Evolutionary conservation across 768 basidiomycete genomes (phyloP).

Genomic region (Mycena pura): DNA sequence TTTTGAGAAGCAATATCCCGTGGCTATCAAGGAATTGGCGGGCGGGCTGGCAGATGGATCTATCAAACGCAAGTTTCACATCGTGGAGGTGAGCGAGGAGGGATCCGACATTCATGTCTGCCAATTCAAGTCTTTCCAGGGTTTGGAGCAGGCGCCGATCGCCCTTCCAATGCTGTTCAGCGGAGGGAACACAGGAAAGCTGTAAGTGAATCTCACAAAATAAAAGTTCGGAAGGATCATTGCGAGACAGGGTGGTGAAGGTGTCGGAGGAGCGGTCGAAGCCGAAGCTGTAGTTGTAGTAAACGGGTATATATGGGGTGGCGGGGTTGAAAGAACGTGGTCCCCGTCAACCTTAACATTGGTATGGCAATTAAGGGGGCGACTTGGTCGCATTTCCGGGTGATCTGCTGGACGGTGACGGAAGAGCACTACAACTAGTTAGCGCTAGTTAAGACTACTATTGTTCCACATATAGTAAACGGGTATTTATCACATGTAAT

Average conservation of each 20-base stretch:
- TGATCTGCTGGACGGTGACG: not conserved
- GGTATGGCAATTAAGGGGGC: no score
- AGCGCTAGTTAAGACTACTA: not conserved
- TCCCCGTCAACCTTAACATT: no score
- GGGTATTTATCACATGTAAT: no score
- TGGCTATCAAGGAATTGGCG: constrained; percentile 63
- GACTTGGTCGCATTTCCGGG: no score
- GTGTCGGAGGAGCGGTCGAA: constrained; percentile 53
- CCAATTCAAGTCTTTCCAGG: no score
- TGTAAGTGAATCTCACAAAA: constrained; percentile 58
- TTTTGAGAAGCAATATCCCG: constrained; percentile 65
- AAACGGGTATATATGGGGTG: no score
- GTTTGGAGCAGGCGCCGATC: constrained; percentile 73
- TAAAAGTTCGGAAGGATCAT: no score
- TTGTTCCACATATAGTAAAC: not conserved
- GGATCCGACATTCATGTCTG: no score
- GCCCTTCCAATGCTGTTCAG: constrained; percentile 75
- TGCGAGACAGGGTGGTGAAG: constrained; percentile 56
- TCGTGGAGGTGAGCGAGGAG: no score
- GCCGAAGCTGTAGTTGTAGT: constrained; percentile 45
- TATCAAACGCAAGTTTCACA: constrained; percentile 82
- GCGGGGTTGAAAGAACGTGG: no score
- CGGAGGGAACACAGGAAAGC: constrained; percentile 82
- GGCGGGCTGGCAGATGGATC: constrained; percentile 67
- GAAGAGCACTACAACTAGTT: no score